A percentile compares a stretch with the other conserved stretches of the same genome.
These are phyloP conservation scores for Akanthomyces uredinophilus DNA, from an alignment of 2,329 filamentous ascomycete species.

Conservation along the genomic window DNA sequence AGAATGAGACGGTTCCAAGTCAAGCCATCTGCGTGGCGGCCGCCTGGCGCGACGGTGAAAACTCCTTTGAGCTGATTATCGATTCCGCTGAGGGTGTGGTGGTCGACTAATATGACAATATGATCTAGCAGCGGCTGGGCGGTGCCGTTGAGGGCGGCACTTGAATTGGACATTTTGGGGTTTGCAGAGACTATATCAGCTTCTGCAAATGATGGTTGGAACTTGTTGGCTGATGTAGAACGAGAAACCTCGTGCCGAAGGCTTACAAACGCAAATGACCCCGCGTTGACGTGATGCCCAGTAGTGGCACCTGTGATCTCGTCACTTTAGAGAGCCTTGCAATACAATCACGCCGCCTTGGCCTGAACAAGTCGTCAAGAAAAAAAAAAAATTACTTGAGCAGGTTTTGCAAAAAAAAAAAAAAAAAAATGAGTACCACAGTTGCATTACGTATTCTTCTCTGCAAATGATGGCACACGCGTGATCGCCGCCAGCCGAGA, in stretches of 20 bases:
- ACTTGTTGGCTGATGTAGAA: background rate
- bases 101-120: conserved; percentile 57
- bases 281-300: conserved; percentile 9
- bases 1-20: conserved; percentile 60
- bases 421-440: too few species aligned
- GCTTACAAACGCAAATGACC: background rate
- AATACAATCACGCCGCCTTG: too few species aligned
- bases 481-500: too few species aligned
- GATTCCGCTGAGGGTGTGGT: conserved; percentile 39
- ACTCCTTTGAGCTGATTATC: conserved; percentile 46
- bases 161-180: background rate
- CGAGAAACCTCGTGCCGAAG: background rate
- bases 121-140: conserved; percentile 47
- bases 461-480: too few species aligned
- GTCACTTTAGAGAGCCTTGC: too few species aligned
- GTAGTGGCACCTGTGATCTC: too few species aligned
- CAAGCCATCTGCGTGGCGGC: conserved; percentile 53
- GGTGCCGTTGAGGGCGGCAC: background rate
- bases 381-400: too few species aligned
- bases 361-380: too few species aligned
- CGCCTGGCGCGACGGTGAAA: conserved; percentile 57
- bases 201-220: background rate
- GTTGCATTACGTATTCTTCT: too few species aligned
- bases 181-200: too few species aligned
- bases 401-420: too few species aligned